A percentile compares a stretch with the other conserved stretches of the same genome.
Conservation (phyloP, 768 basidiomycete species). For the Grammothele lineata region DNA sequence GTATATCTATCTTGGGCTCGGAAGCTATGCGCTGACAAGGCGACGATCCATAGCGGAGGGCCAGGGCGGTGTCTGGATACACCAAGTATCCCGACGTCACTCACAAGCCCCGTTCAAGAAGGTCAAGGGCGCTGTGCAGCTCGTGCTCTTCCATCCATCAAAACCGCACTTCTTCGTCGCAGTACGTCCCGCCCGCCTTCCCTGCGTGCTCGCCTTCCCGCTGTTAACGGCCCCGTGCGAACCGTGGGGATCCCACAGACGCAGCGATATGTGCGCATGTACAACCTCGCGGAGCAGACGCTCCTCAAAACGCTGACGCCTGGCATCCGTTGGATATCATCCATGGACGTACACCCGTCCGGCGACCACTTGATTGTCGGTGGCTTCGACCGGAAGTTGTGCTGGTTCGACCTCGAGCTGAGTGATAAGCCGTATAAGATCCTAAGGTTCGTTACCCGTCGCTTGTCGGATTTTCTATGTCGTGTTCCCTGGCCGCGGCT, state of each 20-base stretch:
- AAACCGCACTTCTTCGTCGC: conserved; percentile 98
- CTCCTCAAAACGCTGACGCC: conserved; percentile 90
- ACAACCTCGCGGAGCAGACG: conserved; percentile 92
- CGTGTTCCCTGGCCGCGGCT: background rate
- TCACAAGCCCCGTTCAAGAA: conserved; percentile 98
- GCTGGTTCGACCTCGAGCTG: conserved; percentile 98
- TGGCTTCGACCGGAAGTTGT: conserved; percentile 94
- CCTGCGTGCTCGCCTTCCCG: conserved; percentile 8
- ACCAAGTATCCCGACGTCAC: conserved; percentile 88
- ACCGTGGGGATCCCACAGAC: conserved; percentile 48
- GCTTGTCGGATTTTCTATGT: no score
- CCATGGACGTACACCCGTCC: conserved; percentile 93
- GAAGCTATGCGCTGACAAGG: no score
- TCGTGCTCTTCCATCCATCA: conserved; percentile 89
- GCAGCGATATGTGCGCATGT: conserved; percentile 92
- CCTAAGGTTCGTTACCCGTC: conserved; percentile 58
- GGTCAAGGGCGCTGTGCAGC: conserved; percentile 85
- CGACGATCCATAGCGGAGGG: conserved; percentile 46
- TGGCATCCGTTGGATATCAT: conserved; percentile 97
- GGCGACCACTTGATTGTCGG: conserved; percentile 97
- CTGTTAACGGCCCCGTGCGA: background rate
- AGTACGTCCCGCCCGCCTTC: conserved; percentile 56
- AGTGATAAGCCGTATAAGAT: conserved; percentile 97
- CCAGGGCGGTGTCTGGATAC: conserved; percentile 90
- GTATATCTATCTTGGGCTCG: conserved; percentile 29